Evolutionary conservation across 2,329 filamentous ascomycete genomes (phyloP).

Genomic region (Paradendryphiella salina): DNA sequence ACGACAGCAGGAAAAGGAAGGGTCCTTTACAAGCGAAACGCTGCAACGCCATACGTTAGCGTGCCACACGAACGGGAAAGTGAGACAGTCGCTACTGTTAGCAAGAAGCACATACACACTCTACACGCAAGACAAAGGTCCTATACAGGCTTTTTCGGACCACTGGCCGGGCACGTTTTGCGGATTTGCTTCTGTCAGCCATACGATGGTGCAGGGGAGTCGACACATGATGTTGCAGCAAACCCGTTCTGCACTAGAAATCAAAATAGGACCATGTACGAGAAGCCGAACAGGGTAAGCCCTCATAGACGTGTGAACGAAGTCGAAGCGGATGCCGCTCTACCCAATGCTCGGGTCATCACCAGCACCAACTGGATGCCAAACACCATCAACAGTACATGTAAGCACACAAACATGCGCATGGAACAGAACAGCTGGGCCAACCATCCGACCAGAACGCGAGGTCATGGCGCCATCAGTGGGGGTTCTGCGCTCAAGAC

Average conservation of each 20-base stretch:
- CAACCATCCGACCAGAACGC: background rate
- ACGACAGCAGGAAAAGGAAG: slow-evolving; percentile 14
- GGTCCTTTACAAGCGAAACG: slow-evolving; percentile 17
- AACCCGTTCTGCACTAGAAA: slow-evolving; percentile 7
- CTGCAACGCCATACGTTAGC: slow-evolving; percentile 3
- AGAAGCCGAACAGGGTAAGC: slow-evolving; percentile 5
- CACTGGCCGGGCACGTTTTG: slow-evolving; percentile 29
- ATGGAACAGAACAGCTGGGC: background rate
- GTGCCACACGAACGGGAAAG: background rate
- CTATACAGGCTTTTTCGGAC: slow-evolving; percentile 8
- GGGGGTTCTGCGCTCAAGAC: slow-evolving; percentile 25
- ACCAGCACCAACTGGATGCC: slow-evolving; percentile 2
- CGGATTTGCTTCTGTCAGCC: slow-evolving; percentile 45
- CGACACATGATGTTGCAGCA: slow-evolving; percentile 1
- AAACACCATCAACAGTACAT: background rate
- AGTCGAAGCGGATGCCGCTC: slow-evolving; percentile 10
- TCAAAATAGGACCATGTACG: background rate
- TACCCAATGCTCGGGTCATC: slow-evolving; percentile 21
- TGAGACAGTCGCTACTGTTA: background rate
- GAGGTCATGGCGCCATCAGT: slow-evolving; percentile 34
- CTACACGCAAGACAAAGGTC: background rate
- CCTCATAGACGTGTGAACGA: background rate
- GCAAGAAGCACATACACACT: background rate
- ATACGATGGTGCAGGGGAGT: slow-evolving; percentile 30
- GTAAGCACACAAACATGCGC: background rate